Conservation (phyloP, 345 rosid genomes). For the Ceriops decandra region DNA sequence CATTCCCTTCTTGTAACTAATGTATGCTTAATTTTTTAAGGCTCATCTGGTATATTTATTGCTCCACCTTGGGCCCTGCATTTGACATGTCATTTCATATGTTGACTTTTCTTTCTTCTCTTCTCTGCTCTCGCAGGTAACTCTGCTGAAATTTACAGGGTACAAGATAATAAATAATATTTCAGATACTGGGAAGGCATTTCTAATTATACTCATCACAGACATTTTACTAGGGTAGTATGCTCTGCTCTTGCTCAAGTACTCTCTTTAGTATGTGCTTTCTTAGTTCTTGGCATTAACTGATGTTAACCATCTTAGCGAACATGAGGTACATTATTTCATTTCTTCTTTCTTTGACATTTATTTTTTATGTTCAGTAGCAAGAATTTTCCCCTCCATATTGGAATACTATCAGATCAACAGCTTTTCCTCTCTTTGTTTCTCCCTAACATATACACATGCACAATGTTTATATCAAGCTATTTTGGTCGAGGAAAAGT, state of each 20-base stretch:
- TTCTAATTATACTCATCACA: slow-evolving; percentile 69
- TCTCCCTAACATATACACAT: too few relatives aligned
- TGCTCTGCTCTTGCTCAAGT: slow-evolving; percentile 8
- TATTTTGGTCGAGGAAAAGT: too few relatives aligned
- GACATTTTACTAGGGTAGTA: slow-evolving; percentile 86
- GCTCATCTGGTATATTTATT: background rate
- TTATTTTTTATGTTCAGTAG: too few relatives aligned
- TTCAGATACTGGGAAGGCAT: slow-evolving; percentile 87
- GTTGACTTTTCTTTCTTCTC: slow-evolving; percentile 4
- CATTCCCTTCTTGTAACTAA: background rate
- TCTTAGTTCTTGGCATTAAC: background rate
- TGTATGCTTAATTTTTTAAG: too few relatives aligned
- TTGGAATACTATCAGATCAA: too few relatives aligned
- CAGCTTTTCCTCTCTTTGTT: too few relatives aligned
- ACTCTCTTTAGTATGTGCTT: background rate
- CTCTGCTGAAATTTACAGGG: slow-evolving; percentile 92
- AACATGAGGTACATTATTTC: too few relatives aligned
- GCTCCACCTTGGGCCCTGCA: slow-evolving; percentile 1
- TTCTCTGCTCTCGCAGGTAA: slow-evolving; percentile 53
- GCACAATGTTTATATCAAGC: too few relatives aligned
- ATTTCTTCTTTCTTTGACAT: too few relatives aligned
- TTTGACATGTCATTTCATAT: background rate
- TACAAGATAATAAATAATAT: slow-evolving; percentile 73
- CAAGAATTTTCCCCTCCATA: too few relatives aligned
- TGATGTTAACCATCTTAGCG: background rate